Base-by-base conservation (phyloP, 345 rosid species). In the Sisymbrium irio region DNA sequence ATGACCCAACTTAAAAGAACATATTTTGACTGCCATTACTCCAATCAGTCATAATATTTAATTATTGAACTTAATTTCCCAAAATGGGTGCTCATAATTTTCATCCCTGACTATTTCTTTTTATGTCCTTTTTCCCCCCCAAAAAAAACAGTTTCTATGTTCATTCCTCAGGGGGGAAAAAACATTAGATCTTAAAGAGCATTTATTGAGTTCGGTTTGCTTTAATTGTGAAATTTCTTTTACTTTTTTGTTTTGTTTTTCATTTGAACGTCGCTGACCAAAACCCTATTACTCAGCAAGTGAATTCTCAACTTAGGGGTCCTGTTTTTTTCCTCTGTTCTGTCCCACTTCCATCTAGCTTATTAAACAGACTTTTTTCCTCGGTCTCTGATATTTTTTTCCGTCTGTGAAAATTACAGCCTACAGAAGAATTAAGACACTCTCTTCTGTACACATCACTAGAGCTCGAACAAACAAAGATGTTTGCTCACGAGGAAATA, bases 391-490 rank as follows among this genome's bases (percentile, higher is more conserved):
- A 55, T 13, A 28, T n/a, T 41, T n/a, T 39, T 30, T 7, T 30
- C 30, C 61, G 8, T n/a, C 6, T 15, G 7, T 56, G 22, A 56
- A 32, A 56, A 30, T 55, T 80, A 69, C 88, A 95, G 99, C 81
- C 81, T 50, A 78, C 81, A 84, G 99, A 95, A 39, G 99, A 95
- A 50, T 72, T 95, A 27, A 87, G 74, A 81, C 82, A 85, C 67
- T 76, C 95, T 67, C 90, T 92, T 37, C 46, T 90, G 61, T 89
- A 46, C 77, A 83, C 88, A 8, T 84, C 86, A 25, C 57, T 90
- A 70, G 99, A 92, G 85, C 91, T 96, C 0, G 97, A 96, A 36
- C 90, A 84, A 74, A 96, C 96, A 36, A 92, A 73, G 40, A 6
- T 85, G 50, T 82, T 77, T 56, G 94, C 79, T 62, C 88, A 86